A percentile compares a stretch with the other conserved stretches of the same genome.
Evolutionary conservation across 306 rosid species (phyloP).

Genomic region (Arachis stenosperma): DNA sequence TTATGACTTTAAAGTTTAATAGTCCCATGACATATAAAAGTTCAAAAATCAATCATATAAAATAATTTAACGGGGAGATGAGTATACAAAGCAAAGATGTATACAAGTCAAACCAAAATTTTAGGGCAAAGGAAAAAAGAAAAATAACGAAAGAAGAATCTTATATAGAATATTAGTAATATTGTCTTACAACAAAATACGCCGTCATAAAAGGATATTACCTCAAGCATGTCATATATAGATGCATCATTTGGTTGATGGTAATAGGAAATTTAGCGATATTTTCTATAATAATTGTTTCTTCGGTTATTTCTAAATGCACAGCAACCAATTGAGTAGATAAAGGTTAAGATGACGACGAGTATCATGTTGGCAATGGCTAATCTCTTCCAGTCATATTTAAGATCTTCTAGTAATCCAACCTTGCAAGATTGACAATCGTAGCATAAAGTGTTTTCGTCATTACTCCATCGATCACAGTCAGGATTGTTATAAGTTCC

Average conservation of each 20-base stretch:
- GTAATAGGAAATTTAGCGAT: neutral
- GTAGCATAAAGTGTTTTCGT: slow-evolving; percentile 55
- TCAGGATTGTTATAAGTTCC: slow-evolving; percentile 37
- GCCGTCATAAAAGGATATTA: neutral
- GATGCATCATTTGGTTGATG: slow-evolving; percentile 41
- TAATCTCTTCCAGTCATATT: slow-evolving; percentile 68
- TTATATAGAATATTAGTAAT: too few species aligned
- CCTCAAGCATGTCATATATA: slow-evolving; percentile 2
- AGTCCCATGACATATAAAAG: too few species aligned
- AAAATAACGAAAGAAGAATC: too few species aligned
- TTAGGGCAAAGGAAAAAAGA: too few species aligned
- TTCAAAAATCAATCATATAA: too few species aligned
- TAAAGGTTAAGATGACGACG: slow-evolving; percentile 64
- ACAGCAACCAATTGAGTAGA: slow-evolving; percentile 79
- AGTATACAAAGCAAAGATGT: too few species aligned
- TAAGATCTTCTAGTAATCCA: slow-evolving; percentile 72
- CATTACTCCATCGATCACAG: slow-evolving; percentile 61
- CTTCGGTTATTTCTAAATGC: slow-evolving; percentile 78
- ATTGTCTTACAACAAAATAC: too few species aligned
- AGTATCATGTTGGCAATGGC: slow-evolving; percentile 60
- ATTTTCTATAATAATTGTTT: slow-evolving; percentile 50
- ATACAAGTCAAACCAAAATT: too few species aligned
- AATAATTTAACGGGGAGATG: too few species aligned
- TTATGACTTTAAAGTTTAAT: too few species aligned
- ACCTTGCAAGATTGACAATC: slow-evolving; percentile 83